A percentile compares a stretch with the other conserved stretches of the same genome.
phyloP scores from a whole-genome alignment of 228 moss, liverwort and hornwort genomes.

The Sphagnum fallax region DNA sequence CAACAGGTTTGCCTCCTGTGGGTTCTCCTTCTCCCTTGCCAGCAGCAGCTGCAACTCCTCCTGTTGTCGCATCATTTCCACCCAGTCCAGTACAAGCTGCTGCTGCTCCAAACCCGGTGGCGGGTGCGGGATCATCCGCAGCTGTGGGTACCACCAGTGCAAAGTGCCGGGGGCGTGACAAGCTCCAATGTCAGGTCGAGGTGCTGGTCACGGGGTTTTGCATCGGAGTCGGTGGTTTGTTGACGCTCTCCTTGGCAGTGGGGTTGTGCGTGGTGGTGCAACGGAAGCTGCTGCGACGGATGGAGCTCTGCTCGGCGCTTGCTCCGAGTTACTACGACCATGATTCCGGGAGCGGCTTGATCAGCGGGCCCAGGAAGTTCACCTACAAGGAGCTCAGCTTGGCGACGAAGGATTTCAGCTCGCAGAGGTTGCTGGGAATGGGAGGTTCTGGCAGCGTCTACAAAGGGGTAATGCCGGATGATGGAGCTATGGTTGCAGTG shows the following conservation, averaged over 20 bases:
- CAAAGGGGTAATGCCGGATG: conserved; percentile 19
- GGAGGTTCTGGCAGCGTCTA: conserved; percentile 43
- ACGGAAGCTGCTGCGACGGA: neutral
- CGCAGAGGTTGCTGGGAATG: conserved; percentile 19
- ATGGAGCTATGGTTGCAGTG: conserved; percentile 22
- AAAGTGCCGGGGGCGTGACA: neutral
- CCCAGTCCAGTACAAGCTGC: neutral
- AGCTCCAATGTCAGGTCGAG: conserved; percentile 1
- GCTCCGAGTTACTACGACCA: neutral
- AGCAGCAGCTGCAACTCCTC: neutral
- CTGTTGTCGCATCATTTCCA: neutral
- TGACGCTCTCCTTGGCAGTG: neutral
- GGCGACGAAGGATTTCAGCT: conserved; percentile 30
- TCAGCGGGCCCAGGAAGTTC: conserved; percentile 18
- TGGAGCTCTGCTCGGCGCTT: neutral
- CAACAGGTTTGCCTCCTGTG: neutral
- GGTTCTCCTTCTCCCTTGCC: neutral
- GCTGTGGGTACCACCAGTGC: neutral
- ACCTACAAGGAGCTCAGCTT: conserved; percentile 30
- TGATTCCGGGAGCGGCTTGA: conserved; percentile 1
- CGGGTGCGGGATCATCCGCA: neutral
- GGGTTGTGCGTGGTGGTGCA: neutral
- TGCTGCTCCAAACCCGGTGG: neutral
- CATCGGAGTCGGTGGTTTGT: conserved; percentile 1
- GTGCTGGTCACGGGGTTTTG: neutral